Percentiles rank a stretch among this genome's conserved stretches.
Evolutionary conservation across 2,329 filamentous ascomycete species (phyloP).

Genomic region (Penicillium nordicum): DNA sequence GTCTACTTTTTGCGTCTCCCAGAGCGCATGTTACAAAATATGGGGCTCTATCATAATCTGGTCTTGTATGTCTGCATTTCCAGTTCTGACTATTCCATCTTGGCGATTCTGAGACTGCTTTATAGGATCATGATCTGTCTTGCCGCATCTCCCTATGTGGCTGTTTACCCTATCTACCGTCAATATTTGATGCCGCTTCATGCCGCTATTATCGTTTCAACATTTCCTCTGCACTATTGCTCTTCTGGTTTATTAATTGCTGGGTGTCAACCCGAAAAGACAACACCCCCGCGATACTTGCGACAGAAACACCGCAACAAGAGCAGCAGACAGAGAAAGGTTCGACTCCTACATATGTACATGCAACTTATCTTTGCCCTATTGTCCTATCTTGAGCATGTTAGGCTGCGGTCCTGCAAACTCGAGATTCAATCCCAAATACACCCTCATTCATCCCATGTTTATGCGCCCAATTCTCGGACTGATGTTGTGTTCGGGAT

Average conservation of each 20-base stretch:
- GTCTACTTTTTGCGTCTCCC: too few relatives aligned
- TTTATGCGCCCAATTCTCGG: too few relatives aligned
- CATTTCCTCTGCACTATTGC: not conserved
- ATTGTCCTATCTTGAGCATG: not conserved
- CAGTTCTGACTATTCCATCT: too few relatives aligned
- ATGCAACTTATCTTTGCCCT: not conserved
- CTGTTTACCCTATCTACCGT: not conserved
- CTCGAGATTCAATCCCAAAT: not conserved
- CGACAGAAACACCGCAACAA: not conserved
- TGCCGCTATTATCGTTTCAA: not conserved
- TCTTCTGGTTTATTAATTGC: not conserved
- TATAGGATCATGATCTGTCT: not conserved
- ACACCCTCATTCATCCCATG: too few relatives aligned
- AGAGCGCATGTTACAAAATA: too few relatives aligned
- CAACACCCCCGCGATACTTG: not conserved
- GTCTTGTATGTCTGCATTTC: too few relatives aligned
- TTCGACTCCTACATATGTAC: too few relatives aligned
- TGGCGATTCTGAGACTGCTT: not conserved
- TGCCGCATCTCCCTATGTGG: not conserved
- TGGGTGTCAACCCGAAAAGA: not conserved
- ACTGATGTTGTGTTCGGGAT: too few relatives aligned
- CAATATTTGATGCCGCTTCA: not conserved
- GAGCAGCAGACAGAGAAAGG: not conserved
- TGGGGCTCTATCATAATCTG: too few relatives aligned
- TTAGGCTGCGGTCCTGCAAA: not conserved